Conservation (phyloP, 2,329 filamentous ascomycete species). For the Xylaria sp. region DNA sequence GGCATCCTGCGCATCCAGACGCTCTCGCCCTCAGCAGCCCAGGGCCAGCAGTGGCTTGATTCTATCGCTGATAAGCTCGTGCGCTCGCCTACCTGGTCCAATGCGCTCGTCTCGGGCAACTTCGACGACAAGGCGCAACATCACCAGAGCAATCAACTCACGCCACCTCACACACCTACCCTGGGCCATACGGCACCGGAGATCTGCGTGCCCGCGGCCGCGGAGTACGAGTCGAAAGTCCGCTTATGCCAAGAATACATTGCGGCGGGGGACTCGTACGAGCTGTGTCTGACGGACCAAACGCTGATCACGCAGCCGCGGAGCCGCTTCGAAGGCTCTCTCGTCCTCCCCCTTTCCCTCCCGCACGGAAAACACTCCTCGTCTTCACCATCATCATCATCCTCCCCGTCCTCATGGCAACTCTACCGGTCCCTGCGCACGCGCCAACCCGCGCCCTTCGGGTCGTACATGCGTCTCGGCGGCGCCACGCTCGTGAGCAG, state of each 20-base stretch:
- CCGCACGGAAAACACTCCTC: slow-evolving; percentile 31
- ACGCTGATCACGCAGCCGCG: slow-evolving; percentile 62
- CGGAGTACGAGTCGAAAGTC: slow-evolving; percentile 71
- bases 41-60: slow-evolving; percentile 52
- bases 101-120: slow-evolving; percentile 16
- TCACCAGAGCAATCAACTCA: slow-evolving; percentile 30
- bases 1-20: slow-evolving; percentile 71
- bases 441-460: slow-evolving; percentile 82
- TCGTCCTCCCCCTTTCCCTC: slow-evolving; percentile 49
- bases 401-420: slow-evolving; percentile 63
- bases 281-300: slow-evolving; percentile 81
- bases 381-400: too few relatives aligned
- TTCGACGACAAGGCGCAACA: slow-evolving; percentile 11
- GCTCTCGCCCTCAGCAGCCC: slow-evolving; percentile 51
- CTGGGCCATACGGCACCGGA: slow-evolving; percentile 27
- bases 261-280: slow-evolving; percentile 80
- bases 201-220: slow-evolving; percentile 49
- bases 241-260: slow-evolving; percentile 72
- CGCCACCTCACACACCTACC: slow-evolving; percentile 40
- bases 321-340: slow-evolving; percentile 41
- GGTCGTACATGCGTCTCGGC: slow-evolving; percentile 77
- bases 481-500: slow-evolving; percentile 76
- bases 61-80: slow-evolving; percentile 43
- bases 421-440: slow-evolving; percentile 73
- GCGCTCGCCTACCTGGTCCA: slow-evolving; percentile 43